Evolutionary conservation across 768 basidiomycete species (phyloP).

Genomic region (Leccinum ochraceum): DNA sequence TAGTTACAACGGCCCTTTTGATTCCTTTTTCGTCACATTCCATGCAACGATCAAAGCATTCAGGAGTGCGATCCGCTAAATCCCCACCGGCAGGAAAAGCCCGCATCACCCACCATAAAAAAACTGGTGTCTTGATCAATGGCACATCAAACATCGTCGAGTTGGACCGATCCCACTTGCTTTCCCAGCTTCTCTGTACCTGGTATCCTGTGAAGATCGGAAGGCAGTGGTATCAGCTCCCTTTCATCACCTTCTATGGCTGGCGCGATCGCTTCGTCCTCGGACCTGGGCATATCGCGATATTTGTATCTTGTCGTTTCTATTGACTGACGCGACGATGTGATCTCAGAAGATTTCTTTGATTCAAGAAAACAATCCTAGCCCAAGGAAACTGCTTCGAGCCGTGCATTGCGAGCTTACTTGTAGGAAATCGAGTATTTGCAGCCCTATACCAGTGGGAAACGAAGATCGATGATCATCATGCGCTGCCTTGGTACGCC

Average conservation of each 20-base stretch:
- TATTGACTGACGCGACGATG: not conserved
- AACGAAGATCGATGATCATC: not conserved
- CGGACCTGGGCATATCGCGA: too few relatives aligned
- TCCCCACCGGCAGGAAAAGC: constrained; percentile 73
- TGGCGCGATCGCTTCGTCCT: too few relatives aligned
- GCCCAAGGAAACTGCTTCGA: not conserved
- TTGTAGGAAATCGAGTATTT: too few relatives aligned
- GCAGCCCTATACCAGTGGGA: not conserved
- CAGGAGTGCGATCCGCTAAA: constrained; percentile 43
- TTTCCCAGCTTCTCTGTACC: too few relatives aligned
- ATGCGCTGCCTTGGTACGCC: not conserved
- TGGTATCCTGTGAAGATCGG: too few relatives aligned
- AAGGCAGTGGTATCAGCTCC: too few relatives aligned
- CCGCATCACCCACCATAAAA: too few relatives aligned
- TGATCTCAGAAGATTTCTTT: not conserved
- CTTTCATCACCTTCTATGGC: too few relatives aligned
- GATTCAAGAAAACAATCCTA: not conserved
- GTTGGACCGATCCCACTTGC: too few relatives aligned
- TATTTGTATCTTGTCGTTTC: not conserved
- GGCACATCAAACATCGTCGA: too few relatives aligned
- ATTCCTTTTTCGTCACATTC: constrained; percentile 35
- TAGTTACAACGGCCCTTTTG: constrained; percentile 43
- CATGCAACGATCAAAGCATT: constrained; percentile 35
- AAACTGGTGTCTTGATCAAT: too few relatives aligned
- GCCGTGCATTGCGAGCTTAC: not conserved